Base-by-base conservation (phyloP, 805 yeast genomes). In the Metahyphopichia silvanorum region DNA sequence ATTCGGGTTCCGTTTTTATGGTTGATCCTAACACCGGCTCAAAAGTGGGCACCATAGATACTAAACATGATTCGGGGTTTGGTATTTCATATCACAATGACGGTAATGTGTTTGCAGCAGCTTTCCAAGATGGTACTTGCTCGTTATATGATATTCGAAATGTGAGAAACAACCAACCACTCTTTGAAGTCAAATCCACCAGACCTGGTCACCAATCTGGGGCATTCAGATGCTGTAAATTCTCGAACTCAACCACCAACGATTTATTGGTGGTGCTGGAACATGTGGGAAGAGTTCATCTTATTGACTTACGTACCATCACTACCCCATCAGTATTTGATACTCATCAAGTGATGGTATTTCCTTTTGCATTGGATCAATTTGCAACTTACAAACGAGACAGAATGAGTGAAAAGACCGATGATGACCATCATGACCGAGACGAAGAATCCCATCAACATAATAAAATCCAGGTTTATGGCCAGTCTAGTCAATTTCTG, bases 51-150 rank as follows among this genome's bases (percentile, higher is more conserved):
- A 60, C 75, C 2, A 66, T 77, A 32, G 68, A 64, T 35, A 79
- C 91, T 0, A 55, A 64, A 2, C 79, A 82, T 36, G 95, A 85
- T 44, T 75, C 82, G 28, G 96, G 96, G 2, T 86, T 88, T 51
- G 88, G 95, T 4, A 78, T 86, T 1, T 75, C 83, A 18, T 88
- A 81, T 61, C 80, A 82, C 38, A 74, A 81, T n/a, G 79, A 86
- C 27, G 95, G 91, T 14, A 45, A 69, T 32, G 70, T 78, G 40
- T 83, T 89, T 52, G 79, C 93, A 1, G 78, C 85, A 0, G 80
- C 88, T 16, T 87, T 87, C 54, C 96, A 89, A 57, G 88, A 85
- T 51, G 98, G 98, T 5, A 63, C 76, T 14, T 79, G 91, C 38
- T 66, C 79, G 40, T 60, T 89, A 6, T 89, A 80, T 53, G 98